Base-by-base conservation (phyloP, 805 yeast genomes). In the Ogataea thermomethanolica region DNA sequence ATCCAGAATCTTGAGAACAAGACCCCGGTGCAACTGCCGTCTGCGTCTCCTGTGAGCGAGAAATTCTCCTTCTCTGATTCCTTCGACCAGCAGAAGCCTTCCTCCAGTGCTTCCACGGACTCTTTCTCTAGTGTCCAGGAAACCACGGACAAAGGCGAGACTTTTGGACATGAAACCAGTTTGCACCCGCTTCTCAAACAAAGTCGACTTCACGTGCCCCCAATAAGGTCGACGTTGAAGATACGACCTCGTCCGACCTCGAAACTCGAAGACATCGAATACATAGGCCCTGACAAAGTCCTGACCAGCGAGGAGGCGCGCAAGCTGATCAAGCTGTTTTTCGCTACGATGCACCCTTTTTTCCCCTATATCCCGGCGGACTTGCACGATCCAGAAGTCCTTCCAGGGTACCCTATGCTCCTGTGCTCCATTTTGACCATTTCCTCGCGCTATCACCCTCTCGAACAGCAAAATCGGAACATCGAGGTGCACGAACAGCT, bases 301-400 rank as follows among this genome's bases (percentile, higher is more conserved):
- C 55, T 90, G 11, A 69, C 84, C 0, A 88, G 77, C 46, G 57
- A 53, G 0, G 87, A 82, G 54, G 87, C 90, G 2, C 72, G 67
- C 33, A 64, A 62, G 35, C 61, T 81, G 24, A 73, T 84, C 20
- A 68, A 71, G 27, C 58, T 79, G 38, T 90, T 85, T 61, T 86
- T 86, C 58, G 60, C 76, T 4, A 77, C 88, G 3, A 75, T 90
- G 79, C 95, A 87, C 60, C 96, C 96, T 2, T 90, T 79, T 59
- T 90, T 84, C 64, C 97, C 97, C 1, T 85, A 81, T 56, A 73
- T 91, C 28, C 96, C 96, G 1, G 66, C 70, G 23, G 85, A 83
- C 46, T 58, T 89, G 28, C 90, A 81, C 35, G 71, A 77, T 39
- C 76, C 86, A 0, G 74, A 76, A 31, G 76, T 73, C 6, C 63